Percentiles rank a stretch among this genome's conserved stretches.
Evolutionary conservation across 2,329 filamentous ascomycete species (phyloP).

Genomic region (Hymenoscyphus fructigenus): DNA sequence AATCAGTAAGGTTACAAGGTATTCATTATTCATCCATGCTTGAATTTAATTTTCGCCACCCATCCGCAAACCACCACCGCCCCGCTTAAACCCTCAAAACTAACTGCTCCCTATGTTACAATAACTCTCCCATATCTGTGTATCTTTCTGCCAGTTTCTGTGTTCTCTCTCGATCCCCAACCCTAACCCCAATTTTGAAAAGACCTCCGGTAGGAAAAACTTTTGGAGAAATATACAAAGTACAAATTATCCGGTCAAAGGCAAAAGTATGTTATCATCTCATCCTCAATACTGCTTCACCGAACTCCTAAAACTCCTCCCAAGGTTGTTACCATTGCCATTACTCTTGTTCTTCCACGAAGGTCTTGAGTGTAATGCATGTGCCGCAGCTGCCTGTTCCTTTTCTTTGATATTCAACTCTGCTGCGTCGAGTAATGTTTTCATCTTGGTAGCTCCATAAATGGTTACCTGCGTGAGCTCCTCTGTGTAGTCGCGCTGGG

Average conservation of each 20-base stretch:
- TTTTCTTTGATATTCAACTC: conserved; percentile 32
- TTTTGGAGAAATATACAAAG: neutral
- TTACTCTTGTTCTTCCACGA: conserved; percentile 22
- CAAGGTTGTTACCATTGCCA: conserved; percentile 15
- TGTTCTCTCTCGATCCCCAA: neutral
- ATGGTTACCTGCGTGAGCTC: conserved; percentile 34
- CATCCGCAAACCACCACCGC: neutral
- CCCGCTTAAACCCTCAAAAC: neutral
- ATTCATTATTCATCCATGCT: neutral
- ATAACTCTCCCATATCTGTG: neutral
- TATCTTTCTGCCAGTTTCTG: neutral
- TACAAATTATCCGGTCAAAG: neutral
- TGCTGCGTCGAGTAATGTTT: conserved; percentile 25
- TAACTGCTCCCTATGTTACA: neutral
- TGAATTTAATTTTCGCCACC: too few species aligned
- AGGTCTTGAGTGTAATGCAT: conserved; percentile 27
- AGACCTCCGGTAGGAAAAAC: neutral
- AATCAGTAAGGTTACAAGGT: too few species aligned
- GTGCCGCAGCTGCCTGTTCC: conserved; percentile 31
- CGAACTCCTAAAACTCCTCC: conserved; percentile 22
- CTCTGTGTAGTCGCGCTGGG: conserved; percentile 39
- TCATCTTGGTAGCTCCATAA: conserved; percentile 24
- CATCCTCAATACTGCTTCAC: conserved; percentile 13
- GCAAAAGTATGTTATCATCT: neutral
- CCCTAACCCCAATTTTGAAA: neutral